These are phyloP conservation scores for Cutaneotrichosporon cavernicola DNA, from an alignment of 1,284 basidiomycete genomes.

Conservation along the genomic window DNA sequence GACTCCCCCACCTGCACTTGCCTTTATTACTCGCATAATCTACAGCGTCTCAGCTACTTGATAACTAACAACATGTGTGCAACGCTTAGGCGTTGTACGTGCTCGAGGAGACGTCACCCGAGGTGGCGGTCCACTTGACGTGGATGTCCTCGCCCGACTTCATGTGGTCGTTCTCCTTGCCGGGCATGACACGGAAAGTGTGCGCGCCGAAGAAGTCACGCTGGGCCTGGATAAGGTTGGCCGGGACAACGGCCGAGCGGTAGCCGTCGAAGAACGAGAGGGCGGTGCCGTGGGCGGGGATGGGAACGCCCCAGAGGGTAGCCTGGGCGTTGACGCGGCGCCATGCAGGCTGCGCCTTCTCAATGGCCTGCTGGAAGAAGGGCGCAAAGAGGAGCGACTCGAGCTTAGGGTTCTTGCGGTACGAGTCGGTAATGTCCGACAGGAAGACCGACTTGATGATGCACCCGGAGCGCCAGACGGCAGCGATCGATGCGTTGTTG, in stretches of 20 bases:
- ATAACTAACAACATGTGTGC: not conserved
- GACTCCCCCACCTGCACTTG: not conserved
- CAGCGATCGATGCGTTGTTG: conserved; percentile 89
- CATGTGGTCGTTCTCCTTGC: conserved; percentile 80
- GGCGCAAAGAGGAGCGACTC: conserved; percentile 95
- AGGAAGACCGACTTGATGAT: conserved; percentile 98
- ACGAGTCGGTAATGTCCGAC: conserved; percentile 87
- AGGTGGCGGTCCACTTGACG: conserved; percentile 58
- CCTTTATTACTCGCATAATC: conserved; percentile 9
- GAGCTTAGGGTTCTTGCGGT: conserved; percentile 78
- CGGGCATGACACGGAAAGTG: conserved; percentile 87
- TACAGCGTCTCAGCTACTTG: conserved; percentile 9
- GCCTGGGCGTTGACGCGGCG: conserved; percentile 95
- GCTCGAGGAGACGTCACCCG: conserved; percentile 69
- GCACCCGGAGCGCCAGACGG: conserved; percentile 99
- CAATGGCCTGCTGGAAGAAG: conserved; percentile 97
- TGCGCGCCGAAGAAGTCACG: conserved; percentile 65
- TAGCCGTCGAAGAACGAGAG: conserved; percentile 99
- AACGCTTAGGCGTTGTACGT: conserved; percentile 78
- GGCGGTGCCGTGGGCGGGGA: conserved; percentile 93
- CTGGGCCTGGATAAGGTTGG: conserved; percentile 92
- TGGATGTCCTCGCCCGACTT: conserved; percentile 79
- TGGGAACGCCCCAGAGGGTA: conserved; percentile 95
- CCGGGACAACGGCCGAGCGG: conserved; percentile 79
- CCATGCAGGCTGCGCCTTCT: conserved; percentile 97